These are phyloP conservation scores for Diplodia mutila DNA, from an alignment of 2,329 filamentous ascomycete genomes.

Conservation along the genomic window DNA sequence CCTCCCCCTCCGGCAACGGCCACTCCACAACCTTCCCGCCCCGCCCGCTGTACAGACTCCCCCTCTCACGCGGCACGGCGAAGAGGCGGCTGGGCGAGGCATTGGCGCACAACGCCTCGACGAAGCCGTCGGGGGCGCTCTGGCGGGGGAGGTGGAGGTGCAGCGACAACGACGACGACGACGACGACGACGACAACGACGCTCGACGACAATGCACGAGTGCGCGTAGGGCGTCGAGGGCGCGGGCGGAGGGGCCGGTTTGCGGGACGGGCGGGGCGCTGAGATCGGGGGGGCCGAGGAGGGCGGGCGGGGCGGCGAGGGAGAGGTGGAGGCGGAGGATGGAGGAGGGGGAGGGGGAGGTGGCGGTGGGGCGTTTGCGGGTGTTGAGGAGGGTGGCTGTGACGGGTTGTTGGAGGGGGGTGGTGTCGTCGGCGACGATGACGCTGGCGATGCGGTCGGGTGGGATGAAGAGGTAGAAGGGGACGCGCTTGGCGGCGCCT, in stretches of 20 bases:
- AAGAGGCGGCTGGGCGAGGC: neutral
- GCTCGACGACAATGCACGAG: too few relatives aligned
- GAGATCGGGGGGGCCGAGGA: neutral
- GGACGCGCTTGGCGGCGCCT: neutral
- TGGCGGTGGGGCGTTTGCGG: neutral
- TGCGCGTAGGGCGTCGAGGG: neutral
- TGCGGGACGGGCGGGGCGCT: neutral
- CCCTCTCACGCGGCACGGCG: neutral
- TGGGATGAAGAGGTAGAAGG: neutral
- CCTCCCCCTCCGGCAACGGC: neutral
- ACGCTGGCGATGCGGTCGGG: neutral
- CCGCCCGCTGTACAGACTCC: neutral
- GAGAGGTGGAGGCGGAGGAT: neutral
- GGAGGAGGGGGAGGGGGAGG: neutral
- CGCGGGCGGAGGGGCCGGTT: neutral
- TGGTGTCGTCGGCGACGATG: neutral
- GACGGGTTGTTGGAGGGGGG: neutral
- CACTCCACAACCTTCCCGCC: neutral
- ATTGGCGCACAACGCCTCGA: neutral
- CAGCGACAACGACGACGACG: neutral
- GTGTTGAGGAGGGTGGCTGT: neutral
- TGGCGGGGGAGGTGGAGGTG: neutral
- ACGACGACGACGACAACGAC: neutral
- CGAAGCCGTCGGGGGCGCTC: neutral
- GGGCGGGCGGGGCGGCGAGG: neutral